Conservation (phyloP, 1,139 yeast genomes). For the Magnusiomyces suaveolens region DNA sequence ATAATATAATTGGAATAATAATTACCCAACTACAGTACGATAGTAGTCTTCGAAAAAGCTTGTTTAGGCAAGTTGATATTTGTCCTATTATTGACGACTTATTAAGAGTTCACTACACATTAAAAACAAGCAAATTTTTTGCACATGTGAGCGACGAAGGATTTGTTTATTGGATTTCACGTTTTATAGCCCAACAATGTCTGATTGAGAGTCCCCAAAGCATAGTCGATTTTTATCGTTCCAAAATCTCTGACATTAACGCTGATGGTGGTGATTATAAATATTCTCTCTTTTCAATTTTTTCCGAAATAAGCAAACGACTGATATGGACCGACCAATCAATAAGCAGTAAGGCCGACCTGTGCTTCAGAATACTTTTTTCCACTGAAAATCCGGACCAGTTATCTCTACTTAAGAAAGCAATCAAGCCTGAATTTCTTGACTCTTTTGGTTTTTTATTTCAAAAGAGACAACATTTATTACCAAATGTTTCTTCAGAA, state of each 20-base stretch:
- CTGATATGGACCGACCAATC: not conserved
- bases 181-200: not conserved
- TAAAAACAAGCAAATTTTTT: not conserved
- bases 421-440: not conserved
- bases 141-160: not conserved
- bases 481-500: not conserved
- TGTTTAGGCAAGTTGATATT: not conserved
- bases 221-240: not conserved
- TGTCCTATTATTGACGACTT: not conserved
- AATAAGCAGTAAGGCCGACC: conserved; percentile 1
- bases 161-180: not conserved
- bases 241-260: not conserved
- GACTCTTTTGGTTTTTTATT: not conserved
- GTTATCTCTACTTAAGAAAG: not conserved
- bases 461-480: not conserved
- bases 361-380: not conserved
- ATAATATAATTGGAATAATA: not conserved
- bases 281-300: not conserved
- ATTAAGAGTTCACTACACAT: not conserved
- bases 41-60: not conserved
- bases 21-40: not conserved
- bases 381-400: not conserved
- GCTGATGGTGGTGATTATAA: not conserved
- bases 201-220: not conserved
- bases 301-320: not conserved